A percentile compares a stretch with the other conserved stretches of the same genome.
These are phyloP conservation scores for Wallacemonas sp. DNA, from an alignment of 208 protist genomes.

Conservation along the genomic window DNA sequence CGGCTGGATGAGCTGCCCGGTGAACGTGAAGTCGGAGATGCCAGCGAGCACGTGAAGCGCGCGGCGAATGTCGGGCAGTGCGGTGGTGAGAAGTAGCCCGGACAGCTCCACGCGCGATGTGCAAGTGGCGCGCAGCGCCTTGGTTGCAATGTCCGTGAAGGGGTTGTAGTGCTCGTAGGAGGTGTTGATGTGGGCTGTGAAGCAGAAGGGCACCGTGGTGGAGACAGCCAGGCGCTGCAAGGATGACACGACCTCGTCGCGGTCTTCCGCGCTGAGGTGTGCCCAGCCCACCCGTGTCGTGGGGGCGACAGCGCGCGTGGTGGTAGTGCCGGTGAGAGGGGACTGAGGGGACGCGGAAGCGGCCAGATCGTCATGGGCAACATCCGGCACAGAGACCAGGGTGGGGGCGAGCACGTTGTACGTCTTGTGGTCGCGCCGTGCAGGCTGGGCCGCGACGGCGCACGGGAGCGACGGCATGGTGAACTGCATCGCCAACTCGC, in stretches of 20 bases:
- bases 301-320: background rate
- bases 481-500: slow-evolving; percentile 60
- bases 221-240: slow-evolving; percentile 29
- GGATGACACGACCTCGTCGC: slow-evolving; percentile 17
- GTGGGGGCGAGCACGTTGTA: slow-evolving; percentile 1
- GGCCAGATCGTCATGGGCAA: background rate
- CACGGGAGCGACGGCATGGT: slow-evolving; percentile 60
- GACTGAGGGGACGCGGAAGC: background rate
- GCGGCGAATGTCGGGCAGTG: slow-evolving; percentile 33
- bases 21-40: slow-evolving; percentile 54
- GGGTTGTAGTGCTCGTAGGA: slow-evolving; percentile 50
- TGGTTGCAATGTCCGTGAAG: slow-evolving; percentile 31
- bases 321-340: background rate
- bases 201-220: slow-evolving; percentile 58
- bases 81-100: slow-evolving; percentile 38
- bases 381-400: slow-evolving; percentile 4
- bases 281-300: background rate
- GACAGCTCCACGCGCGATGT: slow-evolving; percentile 50
- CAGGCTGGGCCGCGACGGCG: slow-evolving; percentile 50
- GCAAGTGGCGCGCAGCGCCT: slow-evolving; percentile 30
- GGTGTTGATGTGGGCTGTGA: slow-evolving; percentile 52
- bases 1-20: slow-evolving; percentile 52
- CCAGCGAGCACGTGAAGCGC: slow-evolving; percentile 29
- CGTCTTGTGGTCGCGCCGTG: slow-evolving; percentile 23
- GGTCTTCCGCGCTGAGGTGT: background rate